A percentile compares a stretch with the other conserved stretches of the same genome.
phyloP scores from a whole-genome alignment of 2,329 filamentous ascomycete species.

The Acarospora socialis region DNA sequence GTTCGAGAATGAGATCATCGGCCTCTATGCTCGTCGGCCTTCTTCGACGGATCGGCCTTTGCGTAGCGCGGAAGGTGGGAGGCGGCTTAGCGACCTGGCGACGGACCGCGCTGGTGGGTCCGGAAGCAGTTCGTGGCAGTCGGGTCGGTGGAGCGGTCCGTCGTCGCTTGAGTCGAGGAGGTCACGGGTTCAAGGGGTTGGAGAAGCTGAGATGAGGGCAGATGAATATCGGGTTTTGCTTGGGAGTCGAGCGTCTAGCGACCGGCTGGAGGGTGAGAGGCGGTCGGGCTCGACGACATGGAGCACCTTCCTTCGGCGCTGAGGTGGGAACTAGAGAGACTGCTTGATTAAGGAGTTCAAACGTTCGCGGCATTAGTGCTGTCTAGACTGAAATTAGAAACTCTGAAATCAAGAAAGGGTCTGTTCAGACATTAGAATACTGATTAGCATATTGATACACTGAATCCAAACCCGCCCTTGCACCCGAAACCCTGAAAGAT shows the following conservation, averaged over 20 bases:
- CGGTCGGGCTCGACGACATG: not conserved
- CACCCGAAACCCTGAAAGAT: not conserved
- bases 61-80: not conserved
- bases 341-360: not conserved
- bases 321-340: not conserved
- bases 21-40: too few relatives aligned
- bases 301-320: not conserved
- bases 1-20: conserved; percentile 10
- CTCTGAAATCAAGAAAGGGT: not conserved
- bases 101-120: not conserved
- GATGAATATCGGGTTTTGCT: conserved; percentile 1
- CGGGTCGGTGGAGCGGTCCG: not conserved
- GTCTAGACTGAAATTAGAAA: not conserved
- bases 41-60: not conserved
- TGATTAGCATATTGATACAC: not conserved
- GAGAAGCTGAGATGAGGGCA: not conserved
- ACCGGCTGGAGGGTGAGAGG: not conserved
- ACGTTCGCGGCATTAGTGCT: not conserved
- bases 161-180: too few relatives aligned
- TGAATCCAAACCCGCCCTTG: not conserved
- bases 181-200: too few relatives aligned
- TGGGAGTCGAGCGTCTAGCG: not conserved
- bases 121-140: not conserved
- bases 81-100: not conserved
- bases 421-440: not conserved